These are phyloP conservation scores for Penicillium sp. DNA, from an alignment of 2,329 filamentous ascomycete species.

Conservation along the genomic window DNA sequence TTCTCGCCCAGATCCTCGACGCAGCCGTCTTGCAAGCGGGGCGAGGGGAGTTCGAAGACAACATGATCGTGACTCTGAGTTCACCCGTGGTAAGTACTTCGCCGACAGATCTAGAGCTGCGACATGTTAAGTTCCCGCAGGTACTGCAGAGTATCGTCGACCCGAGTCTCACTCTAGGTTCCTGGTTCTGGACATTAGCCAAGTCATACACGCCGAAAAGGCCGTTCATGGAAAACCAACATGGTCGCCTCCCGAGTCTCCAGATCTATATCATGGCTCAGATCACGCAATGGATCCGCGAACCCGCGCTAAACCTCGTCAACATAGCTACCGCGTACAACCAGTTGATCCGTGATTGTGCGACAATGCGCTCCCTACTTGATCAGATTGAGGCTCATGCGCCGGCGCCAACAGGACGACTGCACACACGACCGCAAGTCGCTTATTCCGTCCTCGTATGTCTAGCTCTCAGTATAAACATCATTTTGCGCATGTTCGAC, in stretches of 20 bases:
- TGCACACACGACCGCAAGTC: constrained; percentile 26
- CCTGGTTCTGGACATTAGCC: constrained; percentile 23
- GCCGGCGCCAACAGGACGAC: not conserved
- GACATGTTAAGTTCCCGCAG: constrained; percentile 15
- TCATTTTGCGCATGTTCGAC: constrained; percentile 26
- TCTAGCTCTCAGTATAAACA: constrained; percentile 27
- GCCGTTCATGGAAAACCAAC: constrained; percentile 1
- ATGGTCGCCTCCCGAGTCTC: constrained; percentile 13
- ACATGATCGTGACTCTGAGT: constrained; percentile 28
- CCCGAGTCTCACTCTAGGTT: constrained; percentile 25
- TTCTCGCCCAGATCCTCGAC: constrained; percentile 28
- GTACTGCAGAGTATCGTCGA: constrained; percentile 30
- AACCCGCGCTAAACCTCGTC: constrained; percentile 3
- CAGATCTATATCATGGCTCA: constrained; percentile 24
- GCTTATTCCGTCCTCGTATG: constrained; percentile 26
- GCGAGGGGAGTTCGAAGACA: constrained; percentile 23
- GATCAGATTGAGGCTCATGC: constrained; percentile 13
- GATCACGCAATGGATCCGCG: constrained; percentile 13
- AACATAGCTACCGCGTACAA: constrained; percentile 19
- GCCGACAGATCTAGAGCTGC: not conserved
- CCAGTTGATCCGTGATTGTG: constrained; percentile 20
- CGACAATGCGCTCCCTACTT: constrained; percentile 16
- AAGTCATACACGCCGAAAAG: constrained; percentile 4
- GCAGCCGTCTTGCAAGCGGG: constrained; percentile 23
- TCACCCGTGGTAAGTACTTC: constrained; percentile 26